Conservation (phyloP, 78 protist species). For the Pigoraptor vietnamica region DNA sequence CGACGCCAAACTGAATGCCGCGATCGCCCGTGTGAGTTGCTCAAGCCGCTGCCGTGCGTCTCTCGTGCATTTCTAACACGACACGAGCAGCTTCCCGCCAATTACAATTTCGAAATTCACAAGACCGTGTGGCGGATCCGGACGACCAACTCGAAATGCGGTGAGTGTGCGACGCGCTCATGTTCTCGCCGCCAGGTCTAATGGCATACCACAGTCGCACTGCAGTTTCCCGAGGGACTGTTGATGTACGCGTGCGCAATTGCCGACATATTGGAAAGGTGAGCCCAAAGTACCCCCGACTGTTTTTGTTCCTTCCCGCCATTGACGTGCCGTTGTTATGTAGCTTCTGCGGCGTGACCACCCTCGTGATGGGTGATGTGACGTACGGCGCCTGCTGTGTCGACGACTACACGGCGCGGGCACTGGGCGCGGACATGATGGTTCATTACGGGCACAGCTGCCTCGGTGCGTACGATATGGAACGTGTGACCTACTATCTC, state of each 20-base stretch:
- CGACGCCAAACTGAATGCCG: constrained; percentile 27
- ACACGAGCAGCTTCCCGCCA: constrained; percentile 59
- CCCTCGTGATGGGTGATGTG: constrained; percentile 95
- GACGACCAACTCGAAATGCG: constrained; percentile 30
- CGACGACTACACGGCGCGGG: constrained; percentile 89
- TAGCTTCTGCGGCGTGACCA: constrained; percentile 56
- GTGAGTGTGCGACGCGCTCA: neutral
- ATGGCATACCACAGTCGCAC: constrained; percentile 67
- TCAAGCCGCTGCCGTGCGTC: neutral
- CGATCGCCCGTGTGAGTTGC: neutral
- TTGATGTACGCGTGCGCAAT: constrained; percentile 85
- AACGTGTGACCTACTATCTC: too few species aligned
- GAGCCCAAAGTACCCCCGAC: neutral
- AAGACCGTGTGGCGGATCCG: constrained; percentile 85
- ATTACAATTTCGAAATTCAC: constrained; percentile 93
- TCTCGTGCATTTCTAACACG: neutral
- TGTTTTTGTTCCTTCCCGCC: too few species aligned
- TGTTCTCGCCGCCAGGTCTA: neutral
- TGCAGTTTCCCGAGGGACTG: constrained; percentile 98
- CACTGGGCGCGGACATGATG: constrained; percentile 89
- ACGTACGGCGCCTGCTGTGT: constrained; percentile 98
- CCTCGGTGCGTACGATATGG: constrained; percentile 20
- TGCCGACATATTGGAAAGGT: constrained; percentile 80
- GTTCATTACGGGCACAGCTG: constrained; percentile 98
- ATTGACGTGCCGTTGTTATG: too few species aligned